phyloP scores from a whole-genome alignment of 2,329 filamentous ascomycete genomes.

The Basipetospora chlamydospora region DNA sequence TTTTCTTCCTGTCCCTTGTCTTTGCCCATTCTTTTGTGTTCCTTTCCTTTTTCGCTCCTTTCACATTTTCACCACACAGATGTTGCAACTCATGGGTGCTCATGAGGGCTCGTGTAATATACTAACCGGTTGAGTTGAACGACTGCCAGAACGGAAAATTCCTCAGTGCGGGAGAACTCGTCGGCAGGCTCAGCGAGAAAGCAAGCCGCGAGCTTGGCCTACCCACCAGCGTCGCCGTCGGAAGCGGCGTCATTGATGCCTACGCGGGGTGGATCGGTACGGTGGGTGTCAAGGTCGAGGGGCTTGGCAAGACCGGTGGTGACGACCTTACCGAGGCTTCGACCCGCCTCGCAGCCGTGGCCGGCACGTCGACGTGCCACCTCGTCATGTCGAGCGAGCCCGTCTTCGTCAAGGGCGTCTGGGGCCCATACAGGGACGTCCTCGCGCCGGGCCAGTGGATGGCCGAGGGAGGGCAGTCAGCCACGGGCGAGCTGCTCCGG shows the following conservation, averaged over 20 bases:
- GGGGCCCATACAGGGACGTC: slow-evolving; percentile 94
- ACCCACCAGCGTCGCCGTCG: slow-evolving; percentile 75
- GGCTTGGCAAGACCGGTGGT: slow-evolving; percentile 23
- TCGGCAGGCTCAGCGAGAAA: slow-evolving; percentile 70
- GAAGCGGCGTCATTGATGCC: slow-evolving; percentile 93
- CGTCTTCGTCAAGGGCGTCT: slow-evolving; percentile 88
- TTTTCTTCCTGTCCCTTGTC: too few species aligned
- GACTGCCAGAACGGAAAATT: slow-evolving; percentile 88
- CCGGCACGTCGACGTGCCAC: slow-evolving; percentile 94
- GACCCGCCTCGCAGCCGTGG: slow-evolving; percentile 81
- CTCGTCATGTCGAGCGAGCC: slow-evolving; percentile 87
- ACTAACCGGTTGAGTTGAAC: too few species aligned
- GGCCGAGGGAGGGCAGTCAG: slow-evolving; percentile 92
- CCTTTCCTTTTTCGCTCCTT: slow-evolving; percentile 3
- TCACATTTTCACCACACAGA: too few species aligned
- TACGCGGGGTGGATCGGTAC: slow-evolving; percentile 99
- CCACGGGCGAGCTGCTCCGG: slow-evolving; percentile 85
- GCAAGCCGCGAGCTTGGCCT: slow-evolving; percentile 75
- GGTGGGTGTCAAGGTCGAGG: slow-evolving; percentile 86
- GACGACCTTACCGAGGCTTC: slow-evolving; percentile 91
- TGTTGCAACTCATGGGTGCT: too few species aligned
- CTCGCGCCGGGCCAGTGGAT: slow-evolving; percentile 89
- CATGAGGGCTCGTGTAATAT: too few species aligned
- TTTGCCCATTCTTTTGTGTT: slow-evolving; percentile 20
- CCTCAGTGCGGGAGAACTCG: slow-evolving; percentile 79